phyloP scores from a whole-genome alignment of 108 stramenopile species.

The Aurantiochytrium sp. region DNA sequence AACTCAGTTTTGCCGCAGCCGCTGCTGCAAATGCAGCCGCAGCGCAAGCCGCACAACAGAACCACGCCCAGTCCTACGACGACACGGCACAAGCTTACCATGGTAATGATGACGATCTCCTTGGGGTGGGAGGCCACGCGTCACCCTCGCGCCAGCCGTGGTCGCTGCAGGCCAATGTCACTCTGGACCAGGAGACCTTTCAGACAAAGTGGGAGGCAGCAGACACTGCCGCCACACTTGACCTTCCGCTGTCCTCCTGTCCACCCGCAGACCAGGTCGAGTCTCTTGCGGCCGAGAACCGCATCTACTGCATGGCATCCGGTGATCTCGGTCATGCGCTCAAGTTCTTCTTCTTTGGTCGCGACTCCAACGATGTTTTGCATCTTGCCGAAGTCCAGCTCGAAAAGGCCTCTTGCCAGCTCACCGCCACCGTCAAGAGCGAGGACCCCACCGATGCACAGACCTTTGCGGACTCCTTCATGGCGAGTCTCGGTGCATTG shows the following conservation, averaged over 20 bases:
- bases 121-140: conserved; percentile 23
- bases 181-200: conserved; percentile 69
- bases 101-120: conserved; percentile 43
- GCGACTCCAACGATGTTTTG: conserved; percentile 30
- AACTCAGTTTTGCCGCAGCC: conserved; percentile 47
- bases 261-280: conserved; percentile 62
- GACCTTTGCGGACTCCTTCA: background rate
- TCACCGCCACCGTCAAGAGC: background rate
- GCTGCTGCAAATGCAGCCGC: conserved; percentile 27
- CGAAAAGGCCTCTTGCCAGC: background rate
- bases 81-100: no score
- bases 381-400: background rate
- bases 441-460: background rate
- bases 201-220: conserved; percentile 72
- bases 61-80: no score
- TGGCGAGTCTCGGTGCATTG: background rate
- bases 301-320: conserved; percentile 76
- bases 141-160: conserved; percentile 17
- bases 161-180: conserved; percentile 39
- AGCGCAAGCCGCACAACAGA: background rate
- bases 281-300: conserved; percentile 35
- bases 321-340: conserved; percentile 72
- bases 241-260: conserved; percentile 37
- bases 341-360: conserved; percentile 78
- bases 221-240: conserved; percentile 50